Percentiles rank a stretch among this genome's conserved stretches.
Evolutionary conservation across 1,139 yeast species (phyloP).

Genomic region (Geotrichum siamense): DNA sequence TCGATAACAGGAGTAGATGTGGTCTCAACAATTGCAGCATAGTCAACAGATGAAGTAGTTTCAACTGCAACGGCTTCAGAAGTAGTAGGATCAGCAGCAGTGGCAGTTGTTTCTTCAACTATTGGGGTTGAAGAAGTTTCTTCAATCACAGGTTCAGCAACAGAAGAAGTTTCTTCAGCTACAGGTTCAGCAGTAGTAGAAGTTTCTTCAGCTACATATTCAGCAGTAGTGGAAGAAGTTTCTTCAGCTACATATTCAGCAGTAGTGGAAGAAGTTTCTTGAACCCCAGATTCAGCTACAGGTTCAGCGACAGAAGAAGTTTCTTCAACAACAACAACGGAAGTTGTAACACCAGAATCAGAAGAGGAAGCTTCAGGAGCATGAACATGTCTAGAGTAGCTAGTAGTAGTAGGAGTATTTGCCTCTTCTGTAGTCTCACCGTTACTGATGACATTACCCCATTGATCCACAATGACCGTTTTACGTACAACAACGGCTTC

Average conservation of each 20-base stretch:
- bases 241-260: background rate
- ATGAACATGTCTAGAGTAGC: constrained; percentile 9
- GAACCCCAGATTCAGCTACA: background rate
- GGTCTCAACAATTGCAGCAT: constrained; percentile 79
- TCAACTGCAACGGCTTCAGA: constrained; percentile 8
- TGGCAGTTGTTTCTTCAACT: background rate
- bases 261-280: constrained; percentile 12
- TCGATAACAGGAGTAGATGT: constrained; percentile 63
- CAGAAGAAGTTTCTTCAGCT: constrained; percentile 2
- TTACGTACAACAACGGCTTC: constrained; percentile 13
- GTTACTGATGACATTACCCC: constrained; percentile 12
- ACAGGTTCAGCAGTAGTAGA: background rate
- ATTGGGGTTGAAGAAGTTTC: constrained; percentile 1
- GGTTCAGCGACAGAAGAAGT: constrained; percentile 9
- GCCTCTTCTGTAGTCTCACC: background rate
- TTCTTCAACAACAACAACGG: constrained; percentile 2
- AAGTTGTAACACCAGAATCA: background rate
- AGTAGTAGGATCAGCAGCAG: constrained; percentile 11
- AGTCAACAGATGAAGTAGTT: constrained; percentile 38
- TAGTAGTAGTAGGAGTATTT: background rate
- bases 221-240: constrained; percentile 12
- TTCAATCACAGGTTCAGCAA: constrained; percentile 1
- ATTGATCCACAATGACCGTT: constrained; percentile 18
- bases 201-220: background rate
- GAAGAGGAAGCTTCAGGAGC: constrained; percentile 3